Base-by-base conservation (phyloP, 371 early-diverging fungal genomes). In the Fennellomyces sp. region DNA sequence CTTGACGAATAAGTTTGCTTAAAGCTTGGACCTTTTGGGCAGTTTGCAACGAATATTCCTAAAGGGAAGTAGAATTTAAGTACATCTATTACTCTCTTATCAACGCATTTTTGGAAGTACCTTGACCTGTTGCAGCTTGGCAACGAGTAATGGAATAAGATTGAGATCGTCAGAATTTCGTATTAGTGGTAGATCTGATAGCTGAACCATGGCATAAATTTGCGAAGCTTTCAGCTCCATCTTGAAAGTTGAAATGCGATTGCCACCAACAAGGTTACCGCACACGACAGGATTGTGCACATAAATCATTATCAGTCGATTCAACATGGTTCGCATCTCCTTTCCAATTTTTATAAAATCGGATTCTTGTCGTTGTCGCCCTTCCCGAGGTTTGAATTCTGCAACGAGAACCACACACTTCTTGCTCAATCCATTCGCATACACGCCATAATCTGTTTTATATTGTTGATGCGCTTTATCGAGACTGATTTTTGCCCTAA, bases 321-420 rank as follows among this genome's bases (percentile, higher is more conserved):
- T 63, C 1, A 63, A 8, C 58, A 63, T 53, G 29, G 51, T 35
- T 29, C 58, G 57, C 57, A 63, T 42, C 48, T 63, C 64, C n/a
- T 63, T 63, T 33, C 58, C 64, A 51, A 62, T 51, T 51, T 62
- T 56, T 7, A 62, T 56, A 35, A 62, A 49, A 41, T 62, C 57
- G 5, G 57, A 50, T 39, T 56, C 56, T 10, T n/a, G 28, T 25
- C 45, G 13, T 0, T 8, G 13, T 3, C 19, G 8, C 1, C 28
- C 27, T 17, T n/a, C 30, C 3, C 42, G 56, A 0, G 42, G 42
- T 28, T 63, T 53, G 31, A 63, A 52, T 39, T 58, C 64, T 0
- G 52, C 57, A 2, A 63, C 54, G 33, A 57, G 29, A 38, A 56
- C 56, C 39, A 26, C 49, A 27, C 23, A 48, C 13, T 21, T 13